phyloP scores from a whole-genome alignment of 768 basidiomycete species.

The Agrocybe chaxingu region DNA sequence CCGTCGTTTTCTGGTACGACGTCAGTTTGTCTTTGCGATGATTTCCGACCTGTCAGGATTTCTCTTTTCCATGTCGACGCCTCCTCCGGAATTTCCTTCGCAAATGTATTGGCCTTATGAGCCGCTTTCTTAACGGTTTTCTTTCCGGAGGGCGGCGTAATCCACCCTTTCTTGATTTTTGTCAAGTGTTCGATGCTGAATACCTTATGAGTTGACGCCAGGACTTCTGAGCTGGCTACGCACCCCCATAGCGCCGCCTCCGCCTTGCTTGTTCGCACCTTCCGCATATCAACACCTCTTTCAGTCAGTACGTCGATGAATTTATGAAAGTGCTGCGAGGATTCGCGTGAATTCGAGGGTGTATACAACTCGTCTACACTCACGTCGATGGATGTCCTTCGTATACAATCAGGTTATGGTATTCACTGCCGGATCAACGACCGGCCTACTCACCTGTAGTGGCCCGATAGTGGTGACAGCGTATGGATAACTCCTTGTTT shows the following conservation, averaged over 20 bases:
- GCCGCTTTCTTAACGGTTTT: slow-evolving; percentile 25
- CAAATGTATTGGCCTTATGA: slow-evolving; percentile 17
- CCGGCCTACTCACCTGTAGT: slow-evolving; percentile 43
- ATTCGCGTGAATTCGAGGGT: not conserved
- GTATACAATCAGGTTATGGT: not conserved
- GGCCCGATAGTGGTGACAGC: slow-evolving; percentile 63
- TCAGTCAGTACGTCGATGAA: slow-evolving; percentile 52
- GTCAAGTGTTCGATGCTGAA: slow-evolving; percentile 44
- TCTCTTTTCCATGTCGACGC: slow-evolving; percentile 10
- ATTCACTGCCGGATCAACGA: not conserved
- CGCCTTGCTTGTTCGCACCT: slow-evolving; percentile 59
- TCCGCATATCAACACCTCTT: slow-evolving; percentile 55
- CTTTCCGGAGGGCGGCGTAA: slow-evolving; percentile 27
- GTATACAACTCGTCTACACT: not conserved
- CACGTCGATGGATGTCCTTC: slow-evolving; percentile 53
- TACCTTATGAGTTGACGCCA: not conserved
- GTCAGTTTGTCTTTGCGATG: too few species aligned
- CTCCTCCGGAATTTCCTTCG: not conserved
- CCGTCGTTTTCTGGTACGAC: too few species aligned
- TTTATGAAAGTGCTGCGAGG: slow-evolving; percentile 49
- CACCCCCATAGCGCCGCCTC: slow-evolving; percentile 57
- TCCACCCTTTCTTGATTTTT: slow-evolving; percentile 41
- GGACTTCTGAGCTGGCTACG: slow-evolving; percentile 8
- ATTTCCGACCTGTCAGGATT: slow-evolving; percentile 1
- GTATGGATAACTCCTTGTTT: slow-evolving; percentile 58